phyloP scores from a whole-genome alignment of 2,329 filamentous ascomycete genomes.

The Botryotinia narcissicola region DNA sequence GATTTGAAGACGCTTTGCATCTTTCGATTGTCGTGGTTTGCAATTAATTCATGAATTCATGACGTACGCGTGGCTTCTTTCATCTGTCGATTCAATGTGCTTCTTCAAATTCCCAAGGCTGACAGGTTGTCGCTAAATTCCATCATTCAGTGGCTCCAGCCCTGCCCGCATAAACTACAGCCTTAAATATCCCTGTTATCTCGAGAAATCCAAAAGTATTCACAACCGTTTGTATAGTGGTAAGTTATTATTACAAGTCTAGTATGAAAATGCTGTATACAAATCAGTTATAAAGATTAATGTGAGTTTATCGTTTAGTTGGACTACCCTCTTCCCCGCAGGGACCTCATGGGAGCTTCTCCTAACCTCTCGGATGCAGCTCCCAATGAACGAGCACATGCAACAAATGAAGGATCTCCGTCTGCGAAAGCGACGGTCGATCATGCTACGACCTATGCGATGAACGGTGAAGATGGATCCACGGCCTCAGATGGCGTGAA shows the following conservation, averaged over 20 bases:
- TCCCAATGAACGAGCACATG: conserved; percentile 27
- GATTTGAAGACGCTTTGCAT: conserved; percentile 29
- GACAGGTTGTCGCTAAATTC: conserved; percentile 20
- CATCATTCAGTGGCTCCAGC: conserved; percentile 17
- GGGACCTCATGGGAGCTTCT: conserved; percentile 31
- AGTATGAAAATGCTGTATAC: neutral
- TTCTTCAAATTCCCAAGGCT: conserved; percentile 18
- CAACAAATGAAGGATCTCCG: conserved; percentile 22
- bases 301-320: conserved; percentile 1
- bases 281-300: neutral
- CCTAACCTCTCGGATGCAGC: conserved; percentile 18
- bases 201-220: neutral
- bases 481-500: conserved; percentile 21
- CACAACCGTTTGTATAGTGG: neutral
- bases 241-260: neutral
- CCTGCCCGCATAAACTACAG: conserved; percentile 14
- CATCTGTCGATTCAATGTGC: conserved; percentile 6
- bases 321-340: neutral
- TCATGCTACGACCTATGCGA: conserved; percentile 30
- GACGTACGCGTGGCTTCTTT: conserved; percentile 29
- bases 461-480: conserved; percentile 29
- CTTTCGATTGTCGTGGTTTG: conserved; percentile 20
- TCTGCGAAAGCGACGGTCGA: conserved; percentile 26
- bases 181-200: conserved; percentile 14
- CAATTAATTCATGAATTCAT: conserved; percentile 20